A percentile compares a stretch with the other conserved stretches of the same genome.
These are phyloP conservation scores for Gamsiella multidivaricata DNA, from an alignment of 192 early-diverging fungal genomes.

Conservation along the genomic window DNA sequence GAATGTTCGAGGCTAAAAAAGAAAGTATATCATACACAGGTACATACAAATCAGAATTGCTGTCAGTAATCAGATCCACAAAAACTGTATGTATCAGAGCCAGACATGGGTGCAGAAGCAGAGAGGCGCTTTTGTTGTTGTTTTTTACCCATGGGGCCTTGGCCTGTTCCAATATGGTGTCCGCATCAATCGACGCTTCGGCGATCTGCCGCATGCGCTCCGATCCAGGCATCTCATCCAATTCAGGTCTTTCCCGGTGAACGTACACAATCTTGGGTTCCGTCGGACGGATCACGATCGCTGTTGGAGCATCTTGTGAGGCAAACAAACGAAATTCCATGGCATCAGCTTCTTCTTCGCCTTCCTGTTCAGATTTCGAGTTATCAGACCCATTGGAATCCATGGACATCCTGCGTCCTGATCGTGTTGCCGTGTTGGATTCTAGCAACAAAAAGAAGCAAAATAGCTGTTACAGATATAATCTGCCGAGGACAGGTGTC, in stretches of 20 bases:
- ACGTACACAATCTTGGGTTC: slow-evolving; percentile 10
- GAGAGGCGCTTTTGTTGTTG: too few species aligned
- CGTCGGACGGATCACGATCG: background rate
- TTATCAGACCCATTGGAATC: background rate
- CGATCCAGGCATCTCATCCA: slow-evolving; percentile 38
- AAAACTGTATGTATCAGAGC: too few species aligned
- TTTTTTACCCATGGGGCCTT: slow-evolving; percentile 38
- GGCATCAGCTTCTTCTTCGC: slow-evolving; percentile 1
- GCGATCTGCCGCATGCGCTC: slow-evolving; percentile 32
- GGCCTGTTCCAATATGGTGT: slow-evolving; percentile 13
- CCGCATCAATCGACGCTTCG: slow-evolving; percentile 31
- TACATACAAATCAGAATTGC: too few species aligned
- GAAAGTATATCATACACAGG: background rate
- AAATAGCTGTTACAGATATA: too few species aligned
- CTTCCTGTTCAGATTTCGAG: background rate
- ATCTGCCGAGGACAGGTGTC: too few species aligned
- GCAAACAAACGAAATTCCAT: slow-evolving; percentile 50
- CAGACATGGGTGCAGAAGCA: too few species aligned
- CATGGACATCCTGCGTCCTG: background rate
- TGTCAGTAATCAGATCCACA: too few species aligned
- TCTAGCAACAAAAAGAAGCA: slow-evolving; percentile 6
- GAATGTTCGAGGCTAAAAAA: slow-evolving; percentile 28
- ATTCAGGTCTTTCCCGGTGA: slow-evolving; percentile 15
- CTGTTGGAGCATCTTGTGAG: slow-evolving; percentile 39
- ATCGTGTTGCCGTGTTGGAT: background rate